These are phyloP conservation scores for Perkinsus olseni DNA, from an alignment of 169 alveolate species.

Conservation along the genomic window DNA sequence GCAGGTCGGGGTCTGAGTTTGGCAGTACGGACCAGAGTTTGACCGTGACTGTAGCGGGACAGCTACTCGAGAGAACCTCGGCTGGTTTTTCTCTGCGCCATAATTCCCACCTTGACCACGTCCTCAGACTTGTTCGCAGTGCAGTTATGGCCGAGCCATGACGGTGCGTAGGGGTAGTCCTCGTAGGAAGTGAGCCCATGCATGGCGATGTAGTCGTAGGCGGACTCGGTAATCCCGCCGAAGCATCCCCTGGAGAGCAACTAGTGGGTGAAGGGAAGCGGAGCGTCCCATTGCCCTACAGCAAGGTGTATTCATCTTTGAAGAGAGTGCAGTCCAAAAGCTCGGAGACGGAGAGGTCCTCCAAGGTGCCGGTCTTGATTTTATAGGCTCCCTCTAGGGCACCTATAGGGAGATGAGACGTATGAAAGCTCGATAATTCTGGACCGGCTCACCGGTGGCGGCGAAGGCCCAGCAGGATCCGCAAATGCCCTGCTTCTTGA, in stretches of 20 bases:
- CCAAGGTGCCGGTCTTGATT: background rate
- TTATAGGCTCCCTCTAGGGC: constrained; percentile 37
- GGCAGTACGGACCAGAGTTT: too few relatives aligned
- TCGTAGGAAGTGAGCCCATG: background rate
- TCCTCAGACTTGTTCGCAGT: background rate
- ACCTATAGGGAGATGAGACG: constrained; percentile 35
- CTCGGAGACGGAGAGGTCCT: constrained; percentile 47
- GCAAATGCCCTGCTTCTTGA: constrained; percentile 48
- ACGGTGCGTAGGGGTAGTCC: background rate
- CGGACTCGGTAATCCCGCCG: background rate
- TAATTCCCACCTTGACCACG: background rate
- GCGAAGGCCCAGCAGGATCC: constrained; percentile 60
- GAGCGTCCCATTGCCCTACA: background rate
- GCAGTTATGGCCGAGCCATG: background rate
- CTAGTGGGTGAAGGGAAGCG: background rate
- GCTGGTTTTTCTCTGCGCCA: background rate
- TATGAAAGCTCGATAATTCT: too few relatives aligned
- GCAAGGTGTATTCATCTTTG: background rate
- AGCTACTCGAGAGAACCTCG: too few relatives aligned
- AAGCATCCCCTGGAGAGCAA: background rate
- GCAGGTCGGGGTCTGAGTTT: too few relatives aligned
- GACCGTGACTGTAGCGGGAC: too few relatives aligned
- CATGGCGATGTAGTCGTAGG: background rate
- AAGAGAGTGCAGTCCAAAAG: constrained; percentile 43
- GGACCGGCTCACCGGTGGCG: constrained; percentile 42